These are phyloP conservation scores for Takashimella tepidaria DNA, from an alignment of 1,284 basidiomycete species.

Conservation along the genomic window DNA sequence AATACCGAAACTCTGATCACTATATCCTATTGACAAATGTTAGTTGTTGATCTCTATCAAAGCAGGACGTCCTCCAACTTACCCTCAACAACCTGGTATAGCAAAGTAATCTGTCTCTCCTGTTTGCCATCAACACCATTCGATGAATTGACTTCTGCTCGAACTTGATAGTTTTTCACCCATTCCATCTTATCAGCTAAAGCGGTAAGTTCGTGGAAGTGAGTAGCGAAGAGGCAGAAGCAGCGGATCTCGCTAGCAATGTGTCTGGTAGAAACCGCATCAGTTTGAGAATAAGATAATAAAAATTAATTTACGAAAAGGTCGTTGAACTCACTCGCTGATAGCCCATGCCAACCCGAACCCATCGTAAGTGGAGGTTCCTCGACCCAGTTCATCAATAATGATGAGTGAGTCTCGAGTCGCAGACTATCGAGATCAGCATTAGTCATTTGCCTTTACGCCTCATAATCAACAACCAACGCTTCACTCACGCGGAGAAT, in stretches of 20 bases:
- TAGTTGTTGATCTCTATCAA: neutral
- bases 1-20: constrained; percentile 97
- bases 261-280: constrained; percentile 56
- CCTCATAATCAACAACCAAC: no score
- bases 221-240: constrained; percentile 94
- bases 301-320: neutral
- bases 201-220: constrained; percentile 95
- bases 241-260: constrained; percentile 87
- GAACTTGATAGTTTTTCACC: constrained; percentile 93
- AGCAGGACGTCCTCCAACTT: constrained; percentile 20
- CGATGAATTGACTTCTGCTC: constrained; percentile 71
- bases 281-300: neutral
- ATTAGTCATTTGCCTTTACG: no score
- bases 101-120: constrained; percentile 80
- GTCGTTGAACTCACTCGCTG: constrained; percentile 85
- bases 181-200: constrained; percentile 79
- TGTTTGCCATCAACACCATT: constrained; percentile 53
- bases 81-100: constrained; percentile 96
- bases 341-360: constrained; percentile 99
- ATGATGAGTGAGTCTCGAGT: constrained; percentile 91
- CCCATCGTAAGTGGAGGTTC: constrained; percentile 98
- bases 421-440: constrained; percentile 62
- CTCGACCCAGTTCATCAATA: constrained; percentile 95
- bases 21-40: constrained; percentile 57
- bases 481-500: constrained; percentile 68